Percentiles rank a stretch among this genome's conserved stretches.
These are phyloP conservation scores for Karstenula rhodostoma DNA, from an alignment of 2,329 filamentous ascomycete species.

Conservation along the genomic window DNA sequence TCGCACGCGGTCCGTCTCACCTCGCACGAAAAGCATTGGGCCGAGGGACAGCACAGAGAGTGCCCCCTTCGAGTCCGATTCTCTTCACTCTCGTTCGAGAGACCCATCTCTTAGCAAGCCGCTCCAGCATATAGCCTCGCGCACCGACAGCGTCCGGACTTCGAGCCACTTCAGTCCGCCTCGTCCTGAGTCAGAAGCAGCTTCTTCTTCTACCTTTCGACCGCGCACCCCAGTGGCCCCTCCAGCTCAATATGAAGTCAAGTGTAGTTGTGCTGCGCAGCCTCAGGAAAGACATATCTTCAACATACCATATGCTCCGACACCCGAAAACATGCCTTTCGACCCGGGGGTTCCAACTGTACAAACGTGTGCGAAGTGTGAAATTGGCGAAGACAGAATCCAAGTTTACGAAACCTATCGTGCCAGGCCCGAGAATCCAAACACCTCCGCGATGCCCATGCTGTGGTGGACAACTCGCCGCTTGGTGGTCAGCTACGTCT, in stretches of 20 bases:
- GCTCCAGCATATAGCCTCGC: conserved; percentile 10
- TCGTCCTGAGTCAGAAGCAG: conserved; percentile 11
- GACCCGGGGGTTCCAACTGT: conserved; percentile 9
- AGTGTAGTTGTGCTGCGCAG: conserved; percentile 20
- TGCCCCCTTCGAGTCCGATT: conserved; percentile 5
- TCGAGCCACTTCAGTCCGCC: conserved; percentile 14
- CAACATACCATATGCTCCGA: conserved; percentile 18
- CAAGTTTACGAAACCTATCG: conserved; percentile 26
- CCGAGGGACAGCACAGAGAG: conserved; percentile 14
- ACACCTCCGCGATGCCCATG: conserved; percentile 12
- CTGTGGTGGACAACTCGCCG: conserved; percentile 25
- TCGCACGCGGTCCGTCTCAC: conserved; percentile 18
- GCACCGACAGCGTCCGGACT: conserved; percentile 15
- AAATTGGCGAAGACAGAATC: conserved; percentile 20
- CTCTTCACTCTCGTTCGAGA: background rate
- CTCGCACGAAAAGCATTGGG: conserved; percentile 7
- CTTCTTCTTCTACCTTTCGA: conserved; percentile 10
- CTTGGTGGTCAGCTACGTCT: conserved; percentile 13
- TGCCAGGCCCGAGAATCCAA: conserved; percentile 2
- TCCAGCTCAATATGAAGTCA: conserved; percentile 18
- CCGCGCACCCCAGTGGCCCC: conserved; percentile 14
- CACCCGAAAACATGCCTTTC: background rate
- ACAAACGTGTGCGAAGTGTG: conserved; percentile 20
- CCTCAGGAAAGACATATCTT: conserved; percentile 28
- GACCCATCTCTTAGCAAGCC: background rate